Base-by-base conservation (phyloP, 768 basidiomycete genomes). In the Boletus rufocinnamomeus region DNA sequence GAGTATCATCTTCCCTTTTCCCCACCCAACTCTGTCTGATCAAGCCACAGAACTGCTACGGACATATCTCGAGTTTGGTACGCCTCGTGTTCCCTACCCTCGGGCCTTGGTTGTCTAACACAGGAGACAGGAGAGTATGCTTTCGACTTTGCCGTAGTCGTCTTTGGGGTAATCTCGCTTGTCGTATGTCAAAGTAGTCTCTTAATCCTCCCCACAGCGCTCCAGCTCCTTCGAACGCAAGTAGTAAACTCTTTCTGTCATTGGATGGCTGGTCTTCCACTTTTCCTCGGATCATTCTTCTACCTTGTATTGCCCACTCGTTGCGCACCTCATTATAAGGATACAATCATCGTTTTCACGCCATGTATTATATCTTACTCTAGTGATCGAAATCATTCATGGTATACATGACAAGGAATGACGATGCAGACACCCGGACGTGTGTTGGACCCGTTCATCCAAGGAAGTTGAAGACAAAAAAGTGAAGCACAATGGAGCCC, bases 401-500 rank as follows among this genome's bases (percentile, higher is more conserved):
- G 56, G 32, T 38, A 37, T 30, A 21, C 51, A 30, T 17, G 17
- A 25, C 51, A 16, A 28, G 25, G 21, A 34, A 23, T 9, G 47
- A 48, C 14, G 4, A 23, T 2, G 44, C 23, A 45, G 25, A 19
- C 8, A 27, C 8, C 8, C 8, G 8, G 7, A 4, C 9, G 9
- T 17, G 23, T 50, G 16, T 3, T 35, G 23, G 35, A 38, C 27
- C 14, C 21, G 37, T 56, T 76, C 74, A 98, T 73, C 96, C 97
- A 16, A 99, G 82, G 82, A 97, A 98, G 77, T 98, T 98, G 82
- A 88, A 98, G 59, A 97, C 95, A 73, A 98, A 99, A 80, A 98
- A 95, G 75, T 99, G 97, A 35, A 99, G 80, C 40, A 98, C 86
- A 61, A 98, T 88, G 3, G 93, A 95, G n/a, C 95, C 95, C 46